Conservation (phyloP, 768 basidiomycete species). For the Serpula lacrymans region DNA sequence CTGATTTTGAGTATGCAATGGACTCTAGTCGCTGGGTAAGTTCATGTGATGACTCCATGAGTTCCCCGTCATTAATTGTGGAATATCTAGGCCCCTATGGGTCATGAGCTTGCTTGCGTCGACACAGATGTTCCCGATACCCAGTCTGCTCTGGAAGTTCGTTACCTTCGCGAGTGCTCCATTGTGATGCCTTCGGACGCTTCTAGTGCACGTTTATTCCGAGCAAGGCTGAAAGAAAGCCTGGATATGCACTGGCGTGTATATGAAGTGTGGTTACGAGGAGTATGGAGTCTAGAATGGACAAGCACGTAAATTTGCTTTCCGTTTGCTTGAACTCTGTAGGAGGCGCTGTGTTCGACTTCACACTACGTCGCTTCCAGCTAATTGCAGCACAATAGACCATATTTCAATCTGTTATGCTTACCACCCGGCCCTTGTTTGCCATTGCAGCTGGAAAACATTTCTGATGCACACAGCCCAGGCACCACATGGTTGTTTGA, state of each 20-base stretch:
- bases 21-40: conserved; percentile 33
- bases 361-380: too few species aligned
- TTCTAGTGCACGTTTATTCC: conserved; percentile 25
- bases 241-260: conserved; percentile 33
- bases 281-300: too few species aligned
- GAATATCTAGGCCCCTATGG: conserved; percentile 12
- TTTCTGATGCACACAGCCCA: too few species aligned
- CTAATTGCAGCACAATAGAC: too few species aligned
- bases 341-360: too few species aligned
- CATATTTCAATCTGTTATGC: too few species aligned
- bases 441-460: too few species aligned
- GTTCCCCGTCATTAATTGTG: conserved; percentile 24
- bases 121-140: not conserved
- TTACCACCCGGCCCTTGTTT: too few species aligned
- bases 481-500: too few species aligned
- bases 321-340: too few species aligned
- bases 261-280: conserved; percentile 42
- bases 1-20: conserved; percentile 25
- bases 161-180: conserved; percentile 20
- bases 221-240: conserved; percentile 21
- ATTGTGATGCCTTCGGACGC: conserved; percentile 12
- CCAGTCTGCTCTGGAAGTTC: not conserved
- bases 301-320: too few species aligned
- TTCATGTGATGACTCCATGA: not conserved
- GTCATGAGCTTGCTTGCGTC: not conserved